Evolutionary conservation across 192 early-diverging fungal species (phyloP).

Genomic region (Polychytrium aggregatum): DNA sequence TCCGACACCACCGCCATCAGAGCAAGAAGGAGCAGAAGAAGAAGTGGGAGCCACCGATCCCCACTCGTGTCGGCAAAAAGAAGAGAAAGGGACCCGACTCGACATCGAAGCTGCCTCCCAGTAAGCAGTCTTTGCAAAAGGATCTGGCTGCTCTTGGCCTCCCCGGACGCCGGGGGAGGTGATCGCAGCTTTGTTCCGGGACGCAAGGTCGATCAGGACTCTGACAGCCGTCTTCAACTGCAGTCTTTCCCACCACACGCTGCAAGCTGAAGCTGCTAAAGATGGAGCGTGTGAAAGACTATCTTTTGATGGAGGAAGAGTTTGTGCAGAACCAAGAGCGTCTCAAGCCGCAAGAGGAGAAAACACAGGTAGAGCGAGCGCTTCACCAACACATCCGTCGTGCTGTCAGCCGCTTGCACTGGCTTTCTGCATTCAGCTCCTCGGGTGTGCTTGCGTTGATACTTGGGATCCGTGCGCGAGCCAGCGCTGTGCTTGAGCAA

Average conservation of each 20-base stretch:
- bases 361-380: constrained; percentile 32
- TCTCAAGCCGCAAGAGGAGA: constrained; percentile 94
- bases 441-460: constrained; percentile 1
- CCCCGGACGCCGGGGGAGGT: too few species aligned
- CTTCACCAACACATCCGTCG: neutral
- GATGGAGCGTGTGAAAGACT: constrained; percentile 97
- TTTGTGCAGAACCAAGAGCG: constrained; percentile 98
- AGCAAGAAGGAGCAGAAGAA: constrained; percentile 78
- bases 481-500: too few species aligned
- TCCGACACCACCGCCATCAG: too few species aligned
- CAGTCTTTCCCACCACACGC: constrained; percentile 94
- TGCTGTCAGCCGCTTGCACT: neutral
- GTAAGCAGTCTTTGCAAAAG: constrained; percentile 45
- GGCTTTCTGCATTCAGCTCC: constrained; percentile 2
- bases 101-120: constrained; percentile 78
- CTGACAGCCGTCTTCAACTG: too few species aligned
- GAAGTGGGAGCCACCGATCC: constrained; percentile 97
- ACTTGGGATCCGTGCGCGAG: too few species aligned
- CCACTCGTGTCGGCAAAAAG: constrained; percentile 98
- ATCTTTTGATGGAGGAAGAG: constrained; percentile 96
- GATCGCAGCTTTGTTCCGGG: too few species aligned
- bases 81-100: constrained; percentile 92
- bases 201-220: too few species aligned
- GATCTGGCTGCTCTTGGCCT: too few species aligned
- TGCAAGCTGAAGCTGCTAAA: constrained; percentile 96